A percentile compares a stretch with the other conserved stretches of the same genome.
These are phyloP conservation scores for Lagenaria siceraria DNA, from an alignment of 306 rosid genomes.

Conservation along the genomic window DNA sequence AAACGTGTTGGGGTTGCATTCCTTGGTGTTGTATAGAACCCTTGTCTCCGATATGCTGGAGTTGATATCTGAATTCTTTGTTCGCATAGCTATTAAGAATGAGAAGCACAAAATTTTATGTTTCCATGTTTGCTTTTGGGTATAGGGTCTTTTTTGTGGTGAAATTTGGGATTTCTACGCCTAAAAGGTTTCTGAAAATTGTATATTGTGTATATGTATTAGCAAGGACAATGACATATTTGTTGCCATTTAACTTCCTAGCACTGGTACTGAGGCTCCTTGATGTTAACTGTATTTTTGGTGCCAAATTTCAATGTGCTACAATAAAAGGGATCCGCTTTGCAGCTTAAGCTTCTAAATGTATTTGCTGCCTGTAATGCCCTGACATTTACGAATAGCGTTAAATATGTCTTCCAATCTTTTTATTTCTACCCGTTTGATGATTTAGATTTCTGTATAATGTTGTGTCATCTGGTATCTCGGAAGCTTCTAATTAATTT, in stretches of 20 bases:
- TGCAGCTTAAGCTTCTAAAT: conserved; percentile 39
- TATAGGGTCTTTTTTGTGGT: not conserved
- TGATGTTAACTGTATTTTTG: conserved; percentile 6
- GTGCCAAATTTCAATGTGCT: conserved; percentile 36
- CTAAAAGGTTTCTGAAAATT: not conserved
- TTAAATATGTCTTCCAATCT: not conserved
- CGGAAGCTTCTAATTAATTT: not conserved
- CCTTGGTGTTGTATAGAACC: not conserved
- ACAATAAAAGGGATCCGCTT: conserved; percentile 46
- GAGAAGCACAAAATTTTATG: no score
- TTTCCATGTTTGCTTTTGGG: not conserved
- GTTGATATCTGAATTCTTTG: not conserved
- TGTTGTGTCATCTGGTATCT: not conserved
- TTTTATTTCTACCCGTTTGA: not conserved
- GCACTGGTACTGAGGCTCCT: conserved; percentile 34
- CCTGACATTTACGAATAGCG: conserved; percentile 22
- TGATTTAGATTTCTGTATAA: not conserved
- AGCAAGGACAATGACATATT: not conserved
- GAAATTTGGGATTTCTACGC: not conserved
- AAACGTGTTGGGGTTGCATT: not conserved
- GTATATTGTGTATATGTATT: not conserved
- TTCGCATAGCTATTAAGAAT: not conserved
- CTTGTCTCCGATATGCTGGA: not conserved
- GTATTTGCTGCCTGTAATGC: conserved; percentile 60
- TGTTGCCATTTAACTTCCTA: not conserved